Evolutionary conservation across 257 asterid species (phyloP).

Genomic region (Henckelia pumila): DNA sequence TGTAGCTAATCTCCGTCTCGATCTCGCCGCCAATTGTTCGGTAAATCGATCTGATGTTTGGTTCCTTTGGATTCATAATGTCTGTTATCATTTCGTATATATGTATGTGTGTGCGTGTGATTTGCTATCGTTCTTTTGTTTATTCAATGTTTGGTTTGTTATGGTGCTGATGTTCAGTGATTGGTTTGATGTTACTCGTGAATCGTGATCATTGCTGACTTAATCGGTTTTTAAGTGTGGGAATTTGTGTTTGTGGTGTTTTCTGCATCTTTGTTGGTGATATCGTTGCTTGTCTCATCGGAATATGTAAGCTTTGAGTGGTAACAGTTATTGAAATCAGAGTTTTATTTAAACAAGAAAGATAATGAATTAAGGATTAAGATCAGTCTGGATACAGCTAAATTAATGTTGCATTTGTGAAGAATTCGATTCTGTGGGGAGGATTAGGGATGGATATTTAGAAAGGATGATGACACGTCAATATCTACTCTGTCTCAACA

Average conservation of each 20-base stretch:
- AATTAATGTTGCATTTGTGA: background rate
- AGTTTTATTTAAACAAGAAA: background rate
- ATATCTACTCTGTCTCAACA: background rate
- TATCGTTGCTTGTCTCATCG: background rate
- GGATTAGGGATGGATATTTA: background rate
- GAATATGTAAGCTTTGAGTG: background rate
- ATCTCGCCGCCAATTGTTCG: conserved; percentile 21
- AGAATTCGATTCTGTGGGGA: background rate
- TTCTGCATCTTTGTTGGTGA: background rate
- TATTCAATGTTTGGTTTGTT: conserved; percentile 17
- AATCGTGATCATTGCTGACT: background rate
- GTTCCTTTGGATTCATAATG: conserved; percentile 13
- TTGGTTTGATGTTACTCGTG: conserved; percentile 1
- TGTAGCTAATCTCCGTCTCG: background rate
- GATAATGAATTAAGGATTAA: background rate
- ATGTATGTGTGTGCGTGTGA: background rate
- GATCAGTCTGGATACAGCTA: background rate
- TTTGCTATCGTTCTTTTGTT: conserved; percentile 5
- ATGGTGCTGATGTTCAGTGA: background rate
- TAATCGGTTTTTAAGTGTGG: background rate
- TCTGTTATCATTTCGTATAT: background rate
- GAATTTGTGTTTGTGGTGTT: background rate
- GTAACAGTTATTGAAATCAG: background rate
- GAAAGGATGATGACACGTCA: background rate
- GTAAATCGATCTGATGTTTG: conserved; percentile 18